Evolutionary conservation across 805 yeast species (phyloP), one percentile per base, ranked within the genome.

Genomic region (Debaryomyces hansenii): DNA sequence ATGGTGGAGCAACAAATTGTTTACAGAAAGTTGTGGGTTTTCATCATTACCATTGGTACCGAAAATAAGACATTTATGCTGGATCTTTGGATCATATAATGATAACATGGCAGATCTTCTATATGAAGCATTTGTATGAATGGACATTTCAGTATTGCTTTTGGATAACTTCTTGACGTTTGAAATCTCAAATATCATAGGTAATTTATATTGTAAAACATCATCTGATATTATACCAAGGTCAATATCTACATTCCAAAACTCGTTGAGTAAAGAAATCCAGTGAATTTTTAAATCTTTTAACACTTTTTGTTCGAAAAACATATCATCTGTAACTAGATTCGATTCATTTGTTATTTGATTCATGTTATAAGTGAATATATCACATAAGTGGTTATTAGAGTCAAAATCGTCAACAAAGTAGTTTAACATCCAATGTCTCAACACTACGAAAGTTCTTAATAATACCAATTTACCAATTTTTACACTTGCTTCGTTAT

Each of bases 371-470:
- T 78, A 65, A 20, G 85, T 69, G 61, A 91, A 71, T 15, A 47
- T 32, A 42, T 72, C 73, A 50, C 78, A 69, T 29, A 73, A 53
- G 27, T 51, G 45, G 4, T 46, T 45, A 51, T 71, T 63, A 12
- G 59, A 42, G 41, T 63, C 66, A 49, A 73, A 94, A 64, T 94
- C 98, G 60, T 88, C 92, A 36, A 82, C 76, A 57, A 90, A 94
- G 63, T 88, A 91, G 64, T 91, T 92, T 48, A 88, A 66, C 15
- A 92, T 63, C 96, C 98, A 92, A 68, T 89, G 96, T 58, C 97
- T 79, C 37, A 94, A 56, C 24, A 87, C 83, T 21, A 89, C 96
- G 69, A 91, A 92, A 0, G 96, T 85, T 56, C 98, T 75, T 32
- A 91, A 77, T 10, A 88, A 70, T 1, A 85, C 84, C 38, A 86